Conservation (phyloP, 768 basidiomycete species). For the Tulasnella calospora region DNA sequence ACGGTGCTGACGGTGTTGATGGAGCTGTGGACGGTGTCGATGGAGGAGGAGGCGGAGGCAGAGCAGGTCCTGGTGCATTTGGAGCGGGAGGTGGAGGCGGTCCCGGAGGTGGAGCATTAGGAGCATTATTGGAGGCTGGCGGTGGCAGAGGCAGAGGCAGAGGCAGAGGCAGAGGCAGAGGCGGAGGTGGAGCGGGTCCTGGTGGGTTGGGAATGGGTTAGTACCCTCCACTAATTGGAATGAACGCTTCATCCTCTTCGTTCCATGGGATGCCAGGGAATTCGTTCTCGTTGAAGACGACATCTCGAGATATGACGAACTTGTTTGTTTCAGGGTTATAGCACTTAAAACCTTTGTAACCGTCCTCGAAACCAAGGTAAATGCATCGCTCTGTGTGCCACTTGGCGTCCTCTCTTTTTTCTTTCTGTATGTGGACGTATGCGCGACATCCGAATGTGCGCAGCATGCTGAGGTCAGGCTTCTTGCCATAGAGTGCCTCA, state of each 20-base stretch:
- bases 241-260: not conserved
- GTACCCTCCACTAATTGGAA: constrained; percentile 14
- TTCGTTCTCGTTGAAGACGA: constrained; percentile 26
- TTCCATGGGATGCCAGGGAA: constrained; percentile 16
- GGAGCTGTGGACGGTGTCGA: no score
- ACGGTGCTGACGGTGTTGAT: no score
- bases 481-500: constrained; percentile 10
- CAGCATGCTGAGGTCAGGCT: constrained; percentile 14
- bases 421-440: constrained; percentile 20
- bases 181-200: no score
- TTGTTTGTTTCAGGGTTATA: constrained; percentile 31
- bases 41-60: no score
- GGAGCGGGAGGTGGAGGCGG: no score
- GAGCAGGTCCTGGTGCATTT: no score
- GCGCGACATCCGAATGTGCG: constrained; percentile 12
- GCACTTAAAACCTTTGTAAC: constrained; percentile 39
- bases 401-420: not conserved
- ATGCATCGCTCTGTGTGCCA: constrained; percentile 1
- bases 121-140: no score
- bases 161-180: no score
- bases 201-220: no score
- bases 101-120: no score
- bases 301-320: constrained; percentile 21
- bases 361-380: constrained; percentile 30
- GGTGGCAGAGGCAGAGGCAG: no score